Conservation (phyloP, 306 rosid species). For the Sindora glabra region DNA sequence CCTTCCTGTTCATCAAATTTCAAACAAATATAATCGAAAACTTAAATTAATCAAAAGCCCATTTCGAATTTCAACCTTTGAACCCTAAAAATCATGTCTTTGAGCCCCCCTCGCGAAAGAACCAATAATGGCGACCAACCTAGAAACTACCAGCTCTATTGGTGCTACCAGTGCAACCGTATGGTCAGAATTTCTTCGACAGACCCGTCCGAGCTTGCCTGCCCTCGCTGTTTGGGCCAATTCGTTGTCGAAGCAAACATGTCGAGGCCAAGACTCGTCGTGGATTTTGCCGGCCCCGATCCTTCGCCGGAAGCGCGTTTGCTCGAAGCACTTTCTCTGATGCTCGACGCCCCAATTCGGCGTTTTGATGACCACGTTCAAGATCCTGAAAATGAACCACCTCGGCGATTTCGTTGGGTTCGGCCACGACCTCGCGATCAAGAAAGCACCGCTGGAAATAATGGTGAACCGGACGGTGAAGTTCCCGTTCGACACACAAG, state of each 20-base stretch:
- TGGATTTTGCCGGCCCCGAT: constrained; percentile 32
- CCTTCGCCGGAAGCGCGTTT: constrained; percentile 64
- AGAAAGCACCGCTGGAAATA: neutral
- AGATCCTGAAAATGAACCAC: constrained; percentile 5
- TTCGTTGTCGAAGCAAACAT: constrained; percentile 48
- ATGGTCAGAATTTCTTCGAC: constrained; percentile 33
- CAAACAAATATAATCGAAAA: neutral
- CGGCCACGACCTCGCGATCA: neutral
- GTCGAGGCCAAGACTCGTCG: constrained; percentile 22
- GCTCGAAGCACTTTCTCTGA: constrained; percentile 69
- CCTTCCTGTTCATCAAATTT: too few species aligned
- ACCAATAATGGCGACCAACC: constrained; percentile 1
- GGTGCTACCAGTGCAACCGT: constrained; percentile 75
- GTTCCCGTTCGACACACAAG: neutral
- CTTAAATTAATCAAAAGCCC: neutral
- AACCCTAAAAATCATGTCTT: constrained; percentile 28
- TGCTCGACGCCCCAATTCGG: constrained; percentile 52
- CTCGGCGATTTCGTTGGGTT: neutral
- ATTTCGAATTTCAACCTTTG: neutral
- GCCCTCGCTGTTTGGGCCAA: constrained; percentile 77
- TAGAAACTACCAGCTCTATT: constrained; percentile 40
- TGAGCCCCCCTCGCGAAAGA: constrained; percentile 43
- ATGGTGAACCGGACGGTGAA: neutral
- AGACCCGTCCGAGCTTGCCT: constrained; percentile 23
- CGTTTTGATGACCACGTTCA: neutral